Evolutionary conservation across 2,329 filamentous ascomycete species (phyloP).

Genomic region (Hypomyces rosellus): DNA sequence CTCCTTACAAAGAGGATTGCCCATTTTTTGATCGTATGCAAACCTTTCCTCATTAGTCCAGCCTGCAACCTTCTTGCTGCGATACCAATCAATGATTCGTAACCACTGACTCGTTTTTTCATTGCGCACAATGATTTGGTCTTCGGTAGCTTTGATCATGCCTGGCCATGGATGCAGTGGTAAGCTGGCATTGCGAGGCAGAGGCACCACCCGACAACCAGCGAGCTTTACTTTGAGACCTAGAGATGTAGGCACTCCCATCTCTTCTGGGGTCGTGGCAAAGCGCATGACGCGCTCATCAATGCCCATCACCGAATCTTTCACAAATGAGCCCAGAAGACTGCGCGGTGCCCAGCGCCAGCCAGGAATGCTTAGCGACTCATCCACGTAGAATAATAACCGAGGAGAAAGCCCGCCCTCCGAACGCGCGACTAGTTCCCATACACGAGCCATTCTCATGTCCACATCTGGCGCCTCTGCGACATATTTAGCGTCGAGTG

Average conservation of each 20-base stretch:
- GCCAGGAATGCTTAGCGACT: conserved; percentile 15
- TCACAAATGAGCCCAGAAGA: conserved; percentile 14
- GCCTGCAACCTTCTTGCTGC: conserved; percentile 11
- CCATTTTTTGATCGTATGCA: conserved; percentile 10
- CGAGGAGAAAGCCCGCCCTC: conserved; percentile 15
- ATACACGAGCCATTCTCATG: conserved; percentile 19
- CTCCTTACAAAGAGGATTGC: conserved; percentile 13
- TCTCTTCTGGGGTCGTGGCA: not conserved
- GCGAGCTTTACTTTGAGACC: conserved; percentile 14
- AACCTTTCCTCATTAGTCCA: conserved; percentile 15
- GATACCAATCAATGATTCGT: conserved; percentile 17
- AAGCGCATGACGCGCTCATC: conserved; percentile 16
- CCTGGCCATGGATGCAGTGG: conserved; percentile 16
- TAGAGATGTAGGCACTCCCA: conserved; percentile 14
- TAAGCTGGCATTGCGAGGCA: conserved; percentile 2
- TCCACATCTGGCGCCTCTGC: conserved; percentile 9
- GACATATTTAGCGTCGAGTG: conserved; percentile 16
- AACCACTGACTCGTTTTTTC: conserved; percentile 13
- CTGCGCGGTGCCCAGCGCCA: conserved; percentile 24
- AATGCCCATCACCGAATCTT: conserved; percentile 13
- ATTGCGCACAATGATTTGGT: conserved; percentile 12
- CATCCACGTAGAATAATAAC: conserved; percentile 20
- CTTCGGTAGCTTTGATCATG: conserved; percentile 11
- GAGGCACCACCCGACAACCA: conserved; percentile 10
- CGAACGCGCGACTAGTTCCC: conserved; percentile 16